phyloP scores from a whole-genome alignment of 2,329 filamentous ascomycete genomes.

The Alternaria dauci region DNA sequence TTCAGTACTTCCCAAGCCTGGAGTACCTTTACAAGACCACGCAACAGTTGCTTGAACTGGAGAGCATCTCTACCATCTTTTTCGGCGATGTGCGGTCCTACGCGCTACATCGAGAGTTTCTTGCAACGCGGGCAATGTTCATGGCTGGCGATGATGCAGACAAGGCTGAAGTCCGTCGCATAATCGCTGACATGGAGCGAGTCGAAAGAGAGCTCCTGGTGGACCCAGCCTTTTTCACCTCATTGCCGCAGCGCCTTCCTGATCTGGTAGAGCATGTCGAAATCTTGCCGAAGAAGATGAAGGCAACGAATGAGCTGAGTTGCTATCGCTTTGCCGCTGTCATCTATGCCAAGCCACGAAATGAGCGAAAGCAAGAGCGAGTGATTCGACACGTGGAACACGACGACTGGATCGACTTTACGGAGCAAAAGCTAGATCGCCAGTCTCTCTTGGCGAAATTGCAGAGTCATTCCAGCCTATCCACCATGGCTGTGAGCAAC shows the following conservation, averaged over 20 bases:
- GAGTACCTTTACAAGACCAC: conserved; percentile 17
- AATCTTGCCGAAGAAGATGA: conserved; percentile 21
- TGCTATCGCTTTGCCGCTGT: conserved; percentile 19
- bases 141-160: not conserved
- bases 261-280: conserved; percentile 10
- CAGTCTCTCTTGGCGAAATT: not conserved
- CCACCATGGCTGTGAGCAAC: not conserved
- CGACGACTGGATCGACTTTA: not conserved
- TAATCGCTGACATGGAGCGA: conserved; percentile 10
- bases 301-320: conserved; percentile 19
- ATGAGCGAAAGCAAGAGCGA: not conserved
- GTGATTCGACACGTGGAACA: not conserved
- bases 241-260: conserved; percentile 1
- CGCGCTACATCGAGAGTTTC: conserved; percentile 13
- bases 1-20: conserved; percentile 21
- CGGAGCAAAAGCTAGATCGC: not conserved
- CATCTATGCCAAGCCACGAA: not conserved
- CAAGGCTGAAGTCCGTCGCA: conserved; percentile 2
- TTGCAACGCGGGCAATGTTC: not conserved
- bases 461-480: not conserved
- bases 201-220: conserved; percentile 11
- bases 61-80: not conserved
- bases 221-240: conserved; percentile 17
- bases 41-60: not conserved
- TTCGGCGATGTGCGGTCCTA: conserved; percentile 18